These are phyloP conservation scores for Metschnikowia cerradonensis DNA, from an alignment of 805 yeast species.

Conservation along the genomic window DNA sequence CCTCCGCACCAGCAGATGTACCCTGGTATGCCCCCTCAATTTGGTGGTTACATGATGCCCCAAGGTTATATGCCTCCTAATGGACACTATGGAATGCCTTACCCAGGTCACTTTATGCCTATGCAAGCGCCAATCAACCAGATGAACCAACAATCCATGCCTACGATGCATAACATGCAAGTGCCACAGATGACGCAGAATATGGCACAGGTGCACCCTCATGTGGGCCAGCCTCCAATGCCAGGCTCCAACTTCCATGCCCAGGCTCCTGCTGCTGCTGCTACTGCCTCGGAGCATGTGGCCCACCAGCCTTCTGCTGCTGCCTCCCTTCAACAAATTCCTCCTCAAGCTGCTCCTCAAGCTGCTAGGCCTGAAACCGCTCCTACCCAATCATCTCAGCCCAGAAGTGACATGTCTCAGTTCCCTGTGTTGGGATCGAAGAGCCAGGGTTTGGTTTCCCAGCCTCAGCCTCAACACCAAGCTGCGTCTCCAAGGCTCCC, in stretches of 20 bases:
- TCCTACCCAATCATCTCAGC: not conserved
- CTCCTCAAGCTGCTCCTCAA: slow-evolving; percentile 5
- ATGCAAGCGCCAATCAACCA: slow-evolving; percentile 14
- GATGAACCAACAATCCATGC: slow-evolving; percentile 21
- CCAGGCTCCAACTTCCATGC: slow-evolving; percentile 8
- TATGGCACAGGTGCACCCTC: slow-evolving; percentile 7
- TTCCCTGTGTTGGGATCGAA: slow-evolving; percentile 55
- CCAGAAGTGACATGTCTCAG: slow-evolving; percentile 36
- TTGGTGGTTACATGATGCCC: slow-evolving; percentile 40
- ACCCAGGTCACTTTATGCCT: slow-evolving; percentile 23
- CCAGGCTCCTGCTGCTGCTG: not conserved
- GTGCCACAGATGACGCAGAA: slow-evolving; percentile 12
- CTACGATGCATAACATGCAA: slow-evolving; percentile 20
- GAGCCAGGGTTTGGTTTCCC: slow-evolving; percentile 19
- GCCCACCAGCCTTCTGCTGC: slow-evolving; percentile 5
- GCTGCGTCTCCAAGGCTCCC: not conserved
- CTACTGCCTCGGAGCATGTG: slow-evolving; percentile 1
- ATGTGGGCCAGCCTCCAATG: slow-evolving; percentile 16
- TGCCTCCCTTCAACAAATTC: slow-evolving; percentile 1
- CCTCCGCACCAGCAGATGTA: slow-evolving; percentile 24
- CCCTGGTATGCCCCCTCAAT: slow-evolving; percentile 33
- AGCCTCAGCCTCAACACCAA: slow-evolving; percentile 2
- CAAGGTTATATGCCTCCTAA: slow-evolving; percentile 36
- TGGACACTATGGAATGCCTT: slow-evolving; percentile 29
- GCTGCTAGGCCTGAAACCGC: slow-evolving; percentile 8